phyloP scores from a whole-genome alignment of 345 rosid genomes.

The Camelina hispida region DNA sequence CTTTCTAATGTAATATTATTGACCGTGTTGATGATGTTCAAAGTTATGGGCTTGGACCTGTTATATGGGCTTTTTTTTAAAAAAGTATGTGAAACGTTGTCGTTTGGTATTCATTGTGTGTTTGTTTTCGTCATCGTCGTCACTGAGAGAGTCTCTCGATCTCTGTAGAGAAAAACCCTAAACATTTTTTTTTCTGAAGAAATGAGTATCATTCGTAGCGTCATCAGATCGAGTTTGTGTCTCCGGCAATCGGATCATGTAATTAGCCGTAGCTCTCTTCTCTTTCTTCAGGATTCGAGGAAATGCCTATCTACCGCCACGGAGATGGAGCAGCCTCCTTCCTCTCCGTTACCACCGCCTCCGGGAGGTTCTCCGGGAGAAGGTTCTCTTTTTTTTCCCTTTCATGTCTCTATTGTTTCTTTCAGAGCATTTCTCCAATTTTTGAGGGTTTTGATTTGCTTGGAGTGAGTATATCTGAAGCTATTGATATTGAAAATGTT shows the following conservation, averaged over 20 bases:
- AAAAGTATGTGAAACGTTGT: background rate
- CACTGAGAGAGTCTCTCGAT: background rate
- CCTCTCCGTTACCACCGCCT: slow-evolving; percentile 45
- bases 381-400: slow-evolving; percentile 17
- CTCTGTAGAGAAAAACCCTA: slow-evolving; percentile 36
- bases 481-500: background rate
- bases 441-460: background rate
- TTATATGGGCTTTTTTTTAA: slow-evolving; percentile 5
- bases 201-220: slow-evolving; percentile 52
- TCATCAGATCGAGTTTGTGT: slow-evolving; percentile 43
- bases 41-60: background rate
- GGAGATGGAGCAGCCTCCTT: slow-evolving; percentile 51
- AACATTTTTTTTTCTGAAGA: slow-evolving; percentile 23
- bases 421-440: slow-evolving; percentile 4
- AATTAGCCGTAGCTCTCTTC: slow-evolving; percentile 22
- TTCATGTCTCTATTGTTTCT: background rate
- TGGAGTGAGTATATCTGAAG: background rate
- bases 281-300: slow-evolving; percentile 43
- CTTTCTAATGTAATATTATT: slow-evolving; percentile 15
- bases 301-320: slow-evolving; percentile 60
- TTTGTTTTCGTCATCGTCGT: slow-evolving; percentile 30
- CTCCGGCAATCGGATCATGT: slow-evolving; percentile 32
- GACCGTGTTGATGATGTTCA: background rate
- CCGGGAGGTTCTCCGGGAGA: slow-evolving; percentile 43
- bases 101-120: background rate